Evolutionary conservation across 139 green algal species (phyloP).

Genomic region (Nannochloris sp.): DNA sequence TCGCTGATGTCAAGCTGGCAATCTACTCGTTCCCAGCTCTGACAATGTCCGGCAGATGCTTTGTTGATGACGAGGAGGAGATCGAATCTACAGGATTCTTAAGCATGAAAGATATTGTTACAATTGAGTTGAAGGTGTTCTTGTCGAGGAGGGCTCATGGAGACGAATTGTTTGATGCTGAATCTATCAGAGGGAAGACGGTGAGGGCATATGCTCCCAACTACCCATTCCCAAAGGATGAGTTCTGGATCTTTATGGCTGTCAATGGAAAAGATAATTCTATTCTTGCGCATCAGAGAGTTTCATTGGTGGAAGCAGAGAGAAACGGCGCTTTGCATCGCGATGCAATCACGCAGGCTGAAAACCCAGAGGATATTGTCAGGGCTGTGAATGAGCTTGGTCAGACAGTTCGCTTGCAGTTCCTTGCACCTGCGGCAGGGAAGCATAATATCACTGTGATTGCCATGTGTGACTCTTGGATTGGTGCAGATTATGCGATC

Average conservation of each 20-base stretch:
- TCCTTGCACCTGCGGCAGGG: slow-evolving; percentile 45
- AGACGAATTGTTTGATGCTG: slow-evolving; percentile 26
- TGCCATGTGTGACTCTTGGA: slow-evolving; percentile 72
- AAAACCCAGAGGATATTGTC: slow-evolving; percentile 1
- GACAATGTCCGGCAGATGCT: slow-evolving; percentile 18
- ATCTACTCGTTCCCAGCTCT: slow-evolving; percentile 45
- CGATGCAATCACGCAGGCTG: background rate
- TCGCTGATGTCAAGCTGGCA: slow-evolving; percentile 53
- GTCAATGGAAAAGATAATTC: slow-evolving; percentile 46
- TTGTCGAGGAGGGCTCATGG: slow-evolving; percentile 54
- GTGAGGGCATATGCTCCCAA: slow-evolving; percentile 52
- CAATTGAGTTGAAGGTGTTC: slow-evolving; percentile 29
- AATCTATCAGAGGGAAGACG: slow-evolving; percentile 20
- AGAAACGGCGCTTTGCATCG: slow-evolving; percentile 31
- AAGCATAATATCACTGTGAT: slow-evolving; percentile 62
- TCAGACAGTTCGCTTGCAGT: slow-evolving; percentile 65
- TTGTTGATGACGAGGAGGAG: slow-evolving; percentile 9
- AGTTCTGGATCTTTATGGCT: slow-evolving; percentile 67
- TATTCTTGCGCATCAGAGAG: slow-evolving; percentile 18
- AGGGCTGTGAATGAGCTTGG: slow-evolving; percentile 9
- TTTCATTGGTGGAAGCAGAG: slow-evolving; percentile 53
- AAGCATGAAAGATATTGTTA: slow-evolving; percentile 37
- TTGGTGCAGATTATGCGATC: slow-evolving; percentile 63
- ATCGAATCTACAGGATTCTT: slow-evolving; percentile 1
- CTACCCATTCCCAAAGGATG: slow-evolving; percentile 47